These are phyloP conservation scores for Mycena galopus DNA, from an alignment of 768 basidiomycete species.

Conservation along the genomic window DNA sequence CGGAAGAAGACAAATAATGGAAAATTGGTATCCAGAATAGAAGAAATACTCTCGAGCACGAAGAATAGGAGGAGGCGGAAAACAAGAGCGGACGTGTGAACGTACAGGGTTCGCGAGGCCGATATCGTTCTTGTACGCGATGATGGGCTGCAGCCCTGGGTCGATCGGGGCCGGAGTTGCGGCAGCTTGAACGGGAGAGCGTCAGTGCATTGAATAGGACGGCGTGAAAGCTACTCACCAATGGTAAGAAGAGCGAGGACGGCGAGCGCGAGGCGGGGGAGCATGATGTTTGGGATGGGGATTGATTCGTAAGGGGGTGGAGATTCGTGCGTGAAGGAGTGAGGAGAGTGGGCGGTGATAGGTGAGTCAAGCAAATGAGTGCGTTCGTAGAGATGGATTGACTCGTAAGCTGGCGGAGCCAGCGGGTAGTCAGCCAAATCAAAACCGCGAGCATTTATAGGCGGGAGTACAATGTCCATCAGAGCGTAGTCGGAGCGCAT, in stretches of 20 bases:
- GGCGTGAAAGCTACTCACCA: neutral
- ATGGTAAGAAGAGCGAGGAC: constrained; percentile 18
- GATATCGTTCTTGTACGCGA: constrained; percentile 45
- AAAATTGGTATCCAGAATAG: no score
- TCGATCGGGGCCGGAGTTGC: constrained; percentile 42
- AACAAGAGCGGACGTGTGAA: neutral
- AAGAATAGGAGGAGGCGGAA: no score
- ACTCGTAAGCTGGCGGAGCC: neutral
- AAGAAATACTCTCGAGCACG: no score
- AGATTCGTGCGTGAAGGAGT: neutral
- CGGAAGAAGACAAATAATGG: no score
- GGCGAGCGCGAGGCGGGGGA: constrained; percentile 13
- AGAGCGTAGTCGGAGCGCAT: neutral
- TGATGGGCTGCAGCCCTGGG: constrained; percentile 37
- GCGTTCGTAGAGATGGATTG: constrained; percentile 7
- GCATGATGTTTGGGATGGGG: constrained; percentile 16
- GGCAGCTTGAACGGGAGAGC: neutral
- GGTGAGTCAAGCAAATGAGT: constrained; percentile 24
- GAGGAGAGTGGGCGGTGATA: constrained; percentile 16
- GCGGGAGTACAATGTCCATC: constrained; percentile 20
- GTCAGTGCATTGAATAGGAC: neutral
- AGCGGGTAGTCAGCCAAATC: constrained; percentile 17
- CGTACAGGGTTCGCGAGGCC: constrained; percentile 37
- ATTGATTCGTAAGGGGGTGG: neutral
- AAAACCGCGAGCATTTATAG: constrained; percentile 19